Percentiles rank a stretch among this genome's conserved stretches.
Evolutionary conservation across 768 basidiomycete genomes (phyloP).

Genomic region (Tricholoma matsutake): DNA sequence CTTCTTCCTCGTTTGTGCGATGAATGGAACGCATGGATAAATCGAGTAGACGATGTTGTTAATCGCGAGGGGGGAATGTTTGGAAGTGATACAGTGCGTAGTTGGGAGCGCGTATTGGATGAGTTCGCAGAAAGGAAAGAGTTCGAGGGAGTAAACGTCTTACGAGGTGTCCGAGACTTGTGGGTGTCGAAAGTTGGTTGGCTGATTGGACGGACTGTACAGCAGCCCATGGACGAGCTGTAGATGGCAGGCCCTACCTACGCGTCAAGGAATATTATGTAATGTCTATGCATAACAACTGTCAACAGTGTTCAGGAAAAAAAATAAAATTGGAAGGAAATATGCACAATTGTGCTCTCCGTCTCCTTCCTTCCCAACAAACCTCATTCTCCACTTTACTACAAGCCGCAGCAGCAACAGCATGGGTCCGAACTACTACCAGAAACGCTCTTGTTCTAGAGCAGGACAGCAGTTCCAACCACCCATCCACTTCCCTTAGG

Average conservation of each 20-base stretch:
- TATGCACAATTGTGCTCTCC: slow-evolving; percentile 45
- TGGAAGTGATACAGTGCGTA: slow-evolving; percentile 61
- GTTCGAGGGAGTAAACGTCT: slow-evolving; percentile 31
- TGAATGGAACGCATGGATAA: slow-evolving; percentile 81
- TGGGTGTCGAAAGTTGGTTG: slow-evolving; percentile 80
- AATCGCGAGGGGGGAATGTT: slow-evolving; percentile 81
- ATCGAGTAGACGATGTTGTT: slow-evolving; percentile 63
- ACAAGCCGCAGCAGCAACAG: slow-evolving; percentile 48
- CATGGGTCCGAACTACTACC: slow-evolving; percentile 38
- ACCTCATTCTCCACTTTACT: slow-evolving; percentile 39
- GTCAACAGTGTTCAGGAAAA: slow-evolving; percentile 10
- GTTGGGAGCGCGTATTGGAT: slow-evolving; percentile 71
- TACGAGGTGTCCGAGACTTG: slow-evolving; percentile 46
- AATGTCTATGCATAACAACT: slow-evolving; percentile 5
- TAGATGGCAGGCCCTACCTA: slow-evolving; percentile 4
- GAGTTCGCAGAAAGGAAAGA: slow-evolving; percentile 55
- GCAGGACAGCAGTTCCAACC: background rate
- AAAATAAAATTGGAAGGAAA: slow-evolving; percentile 9
- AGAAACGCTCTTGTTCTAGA: background rate
- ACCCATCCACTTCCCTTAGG: background rate
- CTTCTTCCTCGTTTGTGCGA: slow-evolving; percentile 62
- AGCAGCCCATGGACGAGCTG: slow-evolving; percentile 35
- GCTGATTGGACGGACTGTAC: slow-evolving; percentile 55
- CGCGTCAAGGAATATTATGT: slow-evolving; percentile 4
- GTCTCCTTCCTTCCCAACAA: slow-evolving; percentile 28